Percentiles rank a stretch among this genome's conserved stretches.
Evolutionary conservation across 2,329 filamentous ascomycete species (phyloP).

Genomic region (Fusarium sp.): DNA sequence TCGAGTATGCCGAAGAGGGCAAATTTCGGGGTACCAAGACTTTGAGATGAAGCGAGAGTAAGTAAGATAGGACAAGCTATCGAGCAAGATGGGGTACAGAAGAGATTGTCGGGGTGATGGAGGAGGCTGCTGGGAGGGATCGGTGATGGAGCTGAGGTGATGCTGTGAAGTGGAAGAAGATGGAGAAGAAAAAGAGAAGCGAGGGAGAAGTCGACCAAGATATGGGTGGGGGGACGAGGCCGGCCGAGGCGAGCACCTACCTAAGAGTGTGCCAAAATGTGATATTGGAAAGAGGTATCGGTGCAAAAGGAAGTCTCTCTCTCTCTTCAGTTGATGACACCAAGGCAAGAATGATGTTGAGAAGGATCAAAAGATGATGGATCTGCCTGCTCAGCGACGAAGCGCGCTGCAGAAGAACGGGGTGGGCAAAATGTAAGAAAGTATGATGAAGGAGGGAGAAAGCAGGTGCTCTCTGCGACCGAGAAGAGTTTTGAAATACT

Average conservation of each 20-base stretch:
- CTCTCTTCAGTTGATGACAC: conserved; percentile 6
- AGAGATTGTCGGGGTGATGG: conserved; percentile 50
- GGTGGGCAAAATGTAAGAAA: conserved; percentile 5
- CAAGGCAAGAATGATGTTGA: conserved; percentile 41
- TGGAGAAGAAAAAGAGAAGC: conserved; percentile 30
- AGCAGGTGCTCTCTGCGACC: conserved; percentile 2
- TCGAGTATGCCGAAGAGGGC: conserved; percentile 49
- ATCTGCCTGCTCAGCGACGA: conserved; percentile 10
- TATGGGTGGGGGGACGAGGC: conserved; percentile 5
- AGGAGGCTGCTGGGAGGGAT: conserved; percentile 52
- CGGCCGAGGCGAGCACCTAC: conserved; percentile 34
- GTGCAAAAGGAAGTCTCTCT: conserved; percentile 23
- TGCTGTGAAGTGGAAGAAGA: conserved; percentile 56
- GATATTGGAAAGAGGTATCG: conserved; percentile 33
- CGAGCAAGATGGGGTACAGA: conserved; percentile 65
- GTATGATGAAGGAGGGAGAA: conserved; percentile 24
- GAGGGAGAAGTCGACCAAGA: conserved; percentile 13
- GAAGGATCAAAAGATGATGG: conserved; percentile 21
- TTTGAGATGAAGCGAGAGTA: conserved; percentile 67
- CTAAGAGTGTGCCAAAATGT: conserved; percentile 31
- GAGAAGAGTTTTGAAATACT: conserved; percentile 16
- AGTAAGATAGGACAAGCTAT: conserved; percentile 71
- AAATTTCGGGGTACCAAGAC: conserved; percentile 64
- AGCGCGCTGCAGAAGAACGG: conserved; percentile 8
- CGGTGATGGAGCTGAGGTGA: conserved; percentile 57